Conservation (phyloP, 2,329 filamentous ascomycete species). For the Alternaria longipes region DNA sequence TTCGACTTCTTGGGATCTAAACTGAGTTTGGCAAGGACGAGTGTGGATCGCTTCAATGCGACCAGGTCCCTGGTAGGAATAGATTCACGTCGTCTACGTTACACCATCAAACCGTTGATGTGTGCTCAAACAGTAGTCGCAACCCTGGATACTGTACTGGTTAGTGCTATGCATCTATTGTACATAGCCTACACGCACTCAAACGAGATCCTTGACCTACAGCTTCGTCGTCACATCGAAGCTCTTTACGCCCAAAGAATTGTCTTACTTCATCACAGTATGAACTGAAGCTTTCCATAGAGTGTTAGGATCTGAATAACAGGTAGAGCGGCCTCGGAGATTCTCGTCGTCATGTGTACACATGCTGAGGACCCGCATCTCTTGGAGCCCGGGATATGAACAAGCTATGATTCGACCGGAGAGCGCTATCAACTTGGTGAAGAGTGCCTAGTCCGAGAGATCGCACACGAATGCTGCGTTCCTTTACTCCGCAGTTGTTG, state of each 20-base stretch:
- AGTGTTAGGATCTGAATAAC: background rate
- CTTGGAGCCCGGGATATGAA: background rate
- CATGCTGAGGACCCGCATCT: background rate
- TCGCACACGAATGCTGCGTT: background rate
- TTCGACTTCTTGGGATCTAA: slow-evolving; percentile 5
- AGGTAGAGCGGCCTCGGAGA: background rate
- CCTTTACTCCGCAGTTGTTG: slow-evolving; percentile 4
- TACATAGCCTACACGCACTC: background rate
- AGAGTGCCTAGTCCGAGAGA: background rate
- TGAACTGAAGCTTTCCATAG: background rate
- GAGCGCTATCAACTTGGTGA: background rate
- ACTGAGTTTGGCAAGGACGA: background rate
- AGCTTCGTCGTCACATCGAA: background rate
- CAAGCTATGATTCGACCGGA: background rate
- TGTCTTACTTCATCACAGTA: background rate
- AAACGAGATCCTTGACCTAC: background rate
- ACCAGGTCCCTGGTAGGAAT: slow-evolving; percentile 2
- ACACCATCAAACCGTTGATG: background rate
- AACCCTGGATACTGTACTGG: background rate
- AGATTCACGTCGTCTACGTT: background rate
- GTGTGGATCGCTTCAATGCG: slow-evolving; percentile 1
- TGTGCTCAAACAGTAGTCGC: background rate
- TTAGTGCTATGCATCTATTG: background rate
- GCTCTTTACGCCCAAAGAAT: background rate
- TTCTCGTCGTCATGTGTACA: background rate